Evolutionary conservation across 1,284 basidiomycete genomes (phyloP), one percentile per base, ranked within the genome.

Genomic region (Moesziomyces antarcticus): DNA sequence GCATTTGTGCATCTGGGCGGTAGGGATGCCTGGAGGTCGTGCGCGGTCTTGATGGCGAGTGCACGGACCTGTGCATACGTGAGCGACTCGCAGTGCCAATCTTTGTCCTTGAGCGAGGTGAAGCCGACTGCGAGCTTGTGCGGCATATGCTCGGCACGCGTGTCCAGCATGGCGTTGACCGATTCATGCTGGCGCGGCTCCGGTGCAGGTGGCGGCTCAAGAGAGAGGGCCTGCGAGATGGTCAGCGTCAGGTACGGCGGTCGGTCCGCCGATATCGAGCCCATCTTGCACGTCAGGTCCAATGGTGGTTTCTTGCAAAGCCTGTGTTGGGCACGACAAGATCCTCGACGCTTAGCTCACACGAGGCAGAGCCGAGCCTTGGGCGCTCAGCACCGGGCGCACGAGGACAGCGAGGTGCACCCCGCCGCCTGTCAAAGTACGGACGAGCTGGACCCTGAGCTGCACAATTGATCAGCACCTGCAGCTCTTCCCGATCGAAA

Each of bases 121-220:
- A 86, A 85, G 4, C 85, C 85, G 2, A 85, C 84, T 10, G 84
- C 85, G 22, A 84, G 74, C 30, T 77, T 74, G 37, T 82, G 78
- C 16, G 67, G 68, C 40, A 81, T 69, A 41, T 82, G 78, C 10
- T 56, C 37, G 5, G 83, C 83, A 14, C 85, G 80, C 50, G 82
- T 74, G 13, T 82, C 72, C 30, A 86, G 78, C 52, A 86, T 69
- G 51, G 82, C 71, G 25, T 82, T 75, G 44, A 86, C 79, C 13
- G 80, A 78, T 27, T 56, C 57, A 51, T 85, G 80, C 20, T 80
- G 67, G 52, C 80, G 75, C 2, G 85, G 85, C 52, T 85, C 69
- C 3, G 56, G 66, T 11, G 76, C 68, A 49, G 83, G 16, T 2
- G 76, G 73, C 22, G 60, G 5, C 0, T 66, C 50, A 1, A 78